Evolutionary conservation across 1,139 yeast genomes (phyloP), one percentile per base, ranked within the genome.

Genomic region (Suhomyces anneliseae): DNA sequence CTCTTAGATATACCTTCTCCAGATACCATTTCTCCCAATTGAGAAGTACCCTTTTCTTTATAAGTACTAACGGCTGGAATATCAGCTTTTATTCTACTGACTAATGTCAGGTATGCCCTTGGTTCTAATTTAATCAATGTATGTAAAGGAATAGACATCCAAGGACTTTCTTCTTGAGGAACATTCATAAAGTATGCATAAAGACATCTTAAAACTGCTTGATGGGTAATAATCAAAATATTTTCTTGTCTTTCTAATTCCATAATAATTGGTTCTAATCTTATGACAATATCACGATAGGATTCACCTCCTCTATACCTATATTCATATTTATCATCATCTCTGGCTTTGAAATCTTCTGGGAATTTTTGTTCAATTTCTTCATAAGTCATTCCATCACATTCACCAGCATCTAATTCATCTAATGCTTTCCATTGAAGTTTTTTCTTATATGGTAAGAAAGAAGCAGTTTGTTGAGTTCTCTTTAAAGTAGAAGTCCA

Each of bases 111-210:
- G 64, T 90, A 92, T 1, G 99, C 97, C 49, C 96, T 78, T 8
- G 98, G 97, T 65, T 95, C 98, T 54, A 93, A 76, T 62, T 90
- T 87, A 59, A 93, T 93, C 64, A 93, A 74, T 0, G 99, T 93
- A 64, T 93, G 99, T 60, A 93, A 74, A 8, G 99, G 99, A 47
- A 93, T 95, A 42, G 95, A 90, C 97, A 93, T 92, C 98, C 99
- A 93, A 5, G 99, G 99, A 50, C 92, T 82, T 64, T 90, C 95
- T 60, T 93, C 97, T 66, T 92, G 98, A 6, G 97, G 97, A 15
- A 93, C 96, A 64, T 93, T 93, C 98, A 93, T 95, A 64, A 92
- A 93, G 66, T 95, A 93, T 6, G 99, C 98, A 67, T 93, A 93
- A 47, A 93, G 85, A 65, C 99, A 93, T 60, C 99, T 81, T 57